These are phyloP conservation scores for Fusarium transvaalense DNA, from an alignment of 2,329 filamentous ascomycete genomes.

Conservation along the genomic window DNA sequence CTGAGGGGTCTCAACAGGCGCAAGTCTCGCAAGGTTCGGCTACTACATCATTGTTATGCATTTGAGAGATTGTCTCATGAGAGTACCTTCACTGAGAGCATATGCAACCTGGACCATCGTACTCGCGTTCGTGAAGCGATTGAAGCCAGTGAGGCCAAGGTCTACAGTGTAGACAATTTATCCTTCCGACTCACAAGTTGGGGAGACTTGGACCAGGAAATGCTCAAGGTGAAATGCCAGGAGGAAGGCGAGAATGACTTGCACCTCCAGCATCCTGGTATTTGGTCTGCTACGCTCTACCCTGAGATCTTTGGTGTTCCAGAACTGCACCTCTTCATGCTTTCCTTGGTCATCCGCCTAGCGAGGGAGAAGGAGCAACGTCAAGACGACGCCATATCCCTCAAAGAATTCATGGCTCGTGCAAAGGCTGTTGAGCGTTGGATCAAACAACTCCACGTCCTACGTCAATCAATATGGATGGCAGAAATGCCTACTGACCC, in stretches of 20 bases:
- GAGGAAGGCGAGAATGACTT: conserved; percentile 38
- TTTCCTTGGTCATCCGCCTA: conserved; percentile 30
- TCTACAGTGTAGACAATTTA: conserved; percentile 20
- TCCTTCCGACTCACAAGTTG: conserved; percentile 25
- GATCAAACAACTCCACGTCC: conserved; percentile 26
- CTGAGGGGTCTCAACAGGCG: conserved; percentile 25
- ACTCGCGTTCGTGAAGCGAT: conserved; percentile 24
- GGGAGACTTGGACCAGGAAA: conserved; percentile 32
- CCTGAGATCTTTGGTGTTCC: conserved; percentile 38
- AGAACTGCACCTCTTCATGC: conserved; percentile 31
- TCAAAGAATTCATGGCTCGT: conserved; percentile 27
- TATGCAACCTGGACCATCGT: conserved; percentile 18
- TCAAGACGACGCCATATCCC: background rate
- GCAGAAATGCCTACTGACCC: conserved; percentile 2
- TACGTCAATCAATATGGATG: conserved; percentile 18
- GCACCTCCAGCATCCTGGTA: conserved; percentile 28
- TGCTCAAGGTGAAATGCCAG: conserved; percentile 21
- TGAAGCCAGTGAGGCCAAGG: conserved; percentile 28
- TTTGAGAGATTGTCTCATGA: conserved; percentile 30
- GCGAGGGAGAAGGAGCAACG: conserved; percentile 16
- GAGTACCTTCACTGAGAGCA: conserved; percentile 19
- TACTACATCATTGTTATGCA: conserved; percentile 33
- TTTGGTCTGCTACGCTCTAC: conserved; percentile 36
- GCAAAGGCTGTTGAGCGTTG: conserved; percentile 31
- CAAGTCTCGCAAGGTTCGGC: conserved; percentile 33